A percentile compares a stretch with the other conserved stretches of the same genome.
phyloP scores from a whole-genome alignment of 2,329 filamentous ascomycete genomes.

The Allantophomopsis lycopodina region DNA sequence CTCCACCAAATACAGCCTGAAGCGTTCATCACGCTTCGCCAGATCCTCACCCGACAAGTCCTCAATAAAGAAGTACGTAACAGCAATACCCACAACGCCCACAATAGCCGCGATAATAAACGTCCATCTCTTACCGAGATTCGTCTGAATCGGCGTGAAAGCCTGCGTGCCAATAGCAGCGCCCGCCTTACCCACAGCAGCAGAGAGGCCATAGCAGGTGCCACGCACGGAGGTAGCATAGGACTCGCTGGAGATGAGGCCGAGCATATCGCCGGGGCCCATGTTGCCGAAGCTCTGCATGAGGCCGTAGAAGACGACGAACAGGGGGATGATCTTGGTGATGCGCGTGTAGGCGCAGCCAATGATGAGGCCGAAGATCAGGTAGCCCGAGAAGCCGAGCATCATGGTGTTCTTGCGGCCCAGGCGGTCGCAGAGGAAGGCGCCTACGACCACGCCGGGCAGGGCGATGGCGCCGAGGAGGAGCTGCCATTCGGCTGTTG shows the following conservation, averaged over 20 bases:
- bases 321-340: conserved; percentile 32
- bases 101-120: conserved; percentile 37
- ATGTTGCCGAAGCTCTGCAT: conserved; percentile 34
- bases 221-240: conserved; percentile 37
- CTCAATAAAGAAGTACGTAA: conserved; percentile 32
- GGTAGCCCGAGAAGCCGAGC: conserved; percentile 32
- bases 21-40: conserved; percentile 25
- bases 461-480: conserved; percentile 28
- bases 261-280: conserved; percentile 35
- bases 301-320: conserved; percentile 36
- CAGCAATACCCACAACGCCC: conserved; percentile 29
- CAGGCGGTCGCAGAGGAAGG: conserved; percentile 29
- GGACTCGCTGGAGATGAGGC: conserved; percentile 32
- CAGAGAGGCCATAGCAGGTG: conserved; percentile 34
- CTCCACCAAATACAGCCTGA: conserved; percentile 26
- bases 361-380: conserved; percentile 36
- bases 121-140: conserved; percentile 32
- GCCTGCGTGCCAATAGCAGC: conserved; percentile 36
- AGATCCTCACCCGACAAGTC: conserved; percentile 30
- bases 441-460: conserved; percentile 34
- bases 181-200: conserved; percentile 34
- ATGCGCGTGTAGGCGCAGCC: conserved; percentile 31
- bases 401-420: conserved; percentile 36
- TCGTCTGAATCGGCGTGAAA: conserved; percentile 29
- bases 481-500: conserved; percentile 33